Base-by-base conservation (phyloP, 306 rosid genomes). In the Morella rubra region DNA sequence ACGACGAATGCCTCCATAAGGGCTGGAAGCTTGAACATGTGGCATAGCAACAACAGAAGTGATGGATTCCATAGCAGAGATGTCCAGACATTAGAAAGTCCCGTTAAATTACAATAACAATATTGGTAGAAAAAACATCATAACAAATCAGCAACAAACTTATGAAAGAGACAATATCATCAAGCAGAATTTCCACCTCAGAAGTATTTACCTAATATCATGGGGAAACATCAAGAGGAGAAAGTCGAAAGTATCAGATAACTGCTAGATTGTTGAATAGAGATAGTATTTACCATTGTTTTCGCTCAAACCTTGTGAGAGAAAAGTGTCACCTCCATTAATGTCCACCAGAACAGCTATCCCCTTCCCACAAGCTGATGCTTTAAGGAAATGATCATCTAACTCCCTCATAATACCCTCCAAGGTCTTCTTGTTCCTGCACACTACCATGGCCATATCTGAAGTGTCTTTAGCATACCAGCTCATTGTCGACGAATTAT, bases 331-430 rank as follows among this genome's bases (percentile, higher is more conserved):
- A 59, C 87, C 88, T 61, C 84, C 82, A 19, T 69, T 86, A 83
- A 86, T 60, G 81, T 95, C 97, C 80, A 91, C 89, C 46, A 96
- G 84, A 85, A 96, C 89, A 75, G 98, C 85, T 80, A 92, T 89
- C 77, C 91, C 98, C 83, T 86, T 91, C 65, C 84, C 81, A 62
- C 92, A 86, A 53, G 84, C 90, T 1, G 98, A 92, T 24, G 93
- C 93, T 91, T 88, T 89, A 76, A 95, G 86, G 84, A 95, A 95
- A 84, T 81, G 77, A 6, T 92, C 98, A 83, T 95, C 99, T 10
- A 95, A 85, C 82, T 86, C 96, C 77, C 84, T 85, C 66, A 87
- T 81, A 42, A 91, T 74, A 52, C 79, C 89, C 80, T 88, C 98
- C 87, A 90, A 83, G 52, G 92, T 81, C 86, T 84, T 92, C 79